These are phyloP conservation scores for Ophiostoma ulmi DNA, from an alignment of 2,329 filamentous ascomycete species.

Conservation along the genomic window DNA sequence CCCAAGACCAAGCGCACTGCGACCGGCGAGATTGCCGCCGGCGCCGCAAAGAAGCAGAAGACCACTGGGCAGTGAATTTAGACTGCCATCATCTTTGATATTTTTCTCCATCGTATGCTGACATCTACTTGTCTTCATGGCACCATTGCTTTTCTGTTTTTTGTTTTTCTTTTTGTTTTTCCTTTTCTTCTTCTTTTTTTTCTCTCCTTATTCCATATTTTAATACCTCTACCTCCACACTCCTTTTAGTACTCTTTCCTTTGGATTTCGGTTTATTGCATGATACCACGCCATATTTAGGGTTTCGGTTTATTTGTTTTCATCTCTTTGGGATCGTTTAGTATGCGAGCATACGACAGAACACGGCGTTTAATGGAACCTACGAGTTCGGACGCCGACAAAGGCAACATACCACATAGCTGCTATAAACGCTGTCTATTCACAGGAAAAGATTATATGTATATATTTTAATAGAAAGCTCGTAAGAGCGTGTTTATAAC, in stretches of 20 bases:
- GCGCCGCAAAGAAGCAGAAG: conserved; percentile 6
- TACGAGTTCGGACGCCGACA: not conserved
- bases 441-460: not conserved
- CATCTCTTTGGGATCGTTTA: not conserved
- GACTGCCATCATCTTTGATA: not conserved
- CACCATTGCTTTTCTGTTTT: not conserved
- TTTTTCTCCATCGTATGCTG: not conserved
- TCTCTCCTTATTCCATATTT: not conserved
- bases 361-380: conserved; percentile 3
- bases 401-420: not conserved
- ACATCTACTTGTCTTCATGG: not conserved
- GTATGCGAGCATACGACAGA: conserved; percentile 5
- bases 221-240: not conserved
- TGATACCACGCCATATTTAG: conserved; percentile 12
- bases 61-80: not conserved
- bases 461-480: conserved; percentile 8
- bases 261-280: not conserved
- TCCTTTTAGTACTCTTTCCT: not conserved
- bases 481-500: not conserved
- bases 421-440: not conserved
- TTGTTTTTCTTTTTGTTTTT: not conserved
- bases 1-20: conserved; percentile 13
- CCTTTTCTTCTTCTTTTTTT: not conserved
- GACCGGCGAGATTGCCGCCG: not conserved
- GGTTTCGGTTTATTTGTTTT: conserved; percentile 11